Evolutionary conservation across 163 green algal genomes (phyloP).

Genomic region (Scenedesmus sp.): DNA sequence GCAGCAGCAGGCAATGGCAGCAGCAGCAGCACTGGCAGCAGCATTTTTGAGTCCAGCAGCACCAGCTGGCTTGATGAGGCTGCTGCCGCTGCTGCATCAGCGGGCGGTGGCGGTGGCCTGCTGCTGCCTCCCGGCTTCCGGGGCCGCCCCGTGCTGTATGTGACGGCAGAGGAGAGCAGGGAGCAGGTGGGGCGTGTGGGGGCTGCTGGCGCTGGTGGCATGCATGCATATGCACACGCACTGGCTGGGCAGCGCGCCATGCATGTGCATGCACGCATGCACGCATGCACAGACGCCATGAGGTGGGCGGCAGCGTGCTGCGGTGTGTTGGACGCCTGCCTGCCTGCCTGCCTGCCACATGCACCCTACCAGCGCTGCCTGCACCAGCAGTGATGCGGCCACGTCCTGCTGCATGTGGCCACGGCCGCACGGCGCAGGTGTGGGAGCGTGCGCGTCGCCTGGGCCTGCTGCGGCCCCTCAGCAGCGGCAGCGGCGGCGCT

Average conservation of each 20-base stretch:
- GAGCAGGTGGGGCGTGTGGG: conserved; percentile 73
- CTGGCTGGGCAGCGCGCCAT: background rate
- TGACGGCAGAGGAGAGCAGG: conserved; percentile 87
- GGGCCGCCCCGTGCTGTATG: conserved; percentile 83
- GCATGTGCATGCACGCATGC: background rate
- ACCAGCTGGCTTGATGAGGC: conserved; percentile 36
- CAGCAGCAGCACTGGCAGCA: conserved; percentile 6
- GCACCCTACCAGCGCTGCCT: background rate
- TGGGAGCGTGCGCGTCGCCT: conserved; percentile 82
- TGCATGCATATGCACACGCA: background rate
- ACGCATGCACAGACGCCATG: background rate
- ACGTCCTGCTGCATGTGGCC: background rate
- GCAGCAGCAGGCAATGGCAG: conserved; percentile 47
- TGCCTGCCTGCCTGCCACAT: background rate
- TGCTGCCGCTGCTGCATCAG: background rate
- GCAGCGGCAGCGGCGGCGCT: background rate
- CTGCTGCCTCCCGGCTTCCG: background rate
- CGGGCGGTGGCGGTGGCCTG: background rate
- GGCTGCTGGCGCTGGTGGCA: background rate
- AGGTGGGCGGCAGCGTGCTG: too few relatives aligned
- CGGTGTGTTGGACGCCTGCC: background rate
- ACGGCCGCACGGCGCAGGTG: conserved; percentile 67
- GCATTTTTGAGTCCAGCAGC: background rate
- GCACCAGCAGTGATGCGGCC: too few relatives aligned
- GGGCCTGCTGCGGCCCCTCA: conserved; percentile 61